Conservation (phyloP, 2,329 filamentous ascomycete genomes). For the Microsporum ferrugineum region DNA sequence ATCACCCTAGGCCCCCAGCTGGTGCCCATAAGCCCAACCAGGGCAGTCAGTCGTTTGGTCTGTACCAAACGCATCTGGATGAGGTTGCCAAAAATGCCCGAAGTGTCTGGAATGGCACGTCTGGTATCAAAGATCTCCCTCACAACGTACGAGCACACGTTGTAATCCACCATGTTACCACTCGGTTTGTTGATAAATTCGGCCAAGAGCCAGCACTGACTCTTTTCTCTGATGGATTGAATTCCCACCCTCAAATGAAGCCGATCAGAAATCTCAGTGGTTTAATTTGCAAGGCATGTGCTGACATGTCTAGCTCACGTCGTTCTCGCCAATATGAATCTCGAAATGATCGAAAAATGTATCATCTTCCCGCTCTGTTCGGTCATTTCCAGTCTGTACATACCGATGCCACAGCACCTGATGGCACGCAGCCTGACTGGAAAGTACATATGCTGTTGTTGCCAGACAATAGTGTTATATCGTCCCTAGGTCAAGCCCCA, state of each 20-base stretch:
- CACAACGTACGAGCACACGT: slow-evolving; percentile 52
- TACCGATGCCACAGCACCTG: slow-evolving; percentile 19
- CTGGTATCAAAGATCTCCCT: slow-evolving; percentile 49
- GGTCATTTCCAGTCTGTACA: slow-evolving; percentile 30
- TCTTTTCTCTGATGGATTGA: slow-evolving; percentile 49
- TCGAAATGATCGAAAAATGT: slow-evolving; percentile 17
- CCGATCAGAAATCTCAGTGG: slow-evolving; percentile 45
- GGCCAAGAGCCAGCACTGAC: slow-evolving; percentile 45
- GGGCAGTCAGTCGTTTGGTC: slow-evolving; percentile 29
- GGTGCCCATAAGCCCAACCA: slow-evolving; percentile 13
- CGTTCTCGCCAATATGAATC: slow-evolving; percentile 13
- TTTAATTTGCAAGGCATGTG: slow-evolving; percentile 46
- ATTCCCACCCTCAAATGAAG: slow-evolving; percentile 47
- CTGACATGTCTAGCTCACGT: slow-evolving; percentile 8
- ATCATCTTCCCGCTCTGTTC: slow-evolving; percentile 24
- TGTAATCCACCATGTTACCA: slow-evolving; percentile 52
- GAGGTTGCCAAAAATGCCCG: slow-evolving; percentile 46
- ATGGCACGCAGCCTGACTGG: slow-evolving; percentile 39
- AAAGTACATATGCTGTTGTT: slow-evolving; percentile 51
- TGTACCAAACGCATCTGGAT: slow-evolving; percentile 40
- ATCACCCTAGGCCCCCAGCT: slow-evolving; percentile 7
- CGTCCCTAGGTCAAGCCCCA: slow-evolving; percentile 36
- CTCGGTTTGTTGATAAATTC: slow-evolving; percentile 48
- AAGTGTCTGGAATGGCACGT: slow-evolving; percentile 52
- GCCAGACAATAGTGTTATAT: slow-evolving; percentile 33